Evolutionary conservation across 2,329 filamentous ascomycete species (phyloP).

Genomic region (Sarocladiaceae sp.): DNA sequence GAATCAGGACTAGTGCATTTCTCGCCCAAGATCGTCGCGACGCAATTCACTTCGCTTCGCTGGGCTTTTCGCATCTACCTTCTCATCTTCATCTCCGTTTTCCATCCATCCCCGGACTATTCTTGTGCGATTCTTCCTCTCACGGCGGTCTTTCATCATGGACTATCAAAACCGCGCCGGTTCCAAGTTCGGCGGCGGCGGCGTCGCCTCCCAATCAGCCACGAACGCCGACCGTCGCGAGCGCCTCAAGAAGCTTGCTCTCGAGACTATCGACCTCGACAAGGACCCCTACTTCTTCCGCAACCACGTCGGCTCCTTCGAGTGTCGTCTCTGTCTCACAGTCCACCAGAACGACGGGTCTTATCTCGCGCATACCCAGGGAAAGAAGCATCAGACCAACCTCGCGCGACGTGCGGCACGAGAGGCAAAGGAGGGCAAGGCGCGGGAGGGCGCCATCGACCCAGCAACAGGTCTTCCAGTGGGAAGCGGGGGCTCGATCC

Average conservation of each 20-base stretch:
- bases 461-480: conserved; percentile 64
- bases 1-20: neutral
- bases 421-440: conserved; percentile 82
- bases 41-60: neutral
- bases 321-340: conserved; percentile 92
- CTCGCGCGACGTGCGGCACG: conserved; percentile 91
- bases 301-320: conserved; percentile 96
- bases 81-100: neutral
- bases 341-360: conserved; percentile 99
- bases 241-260: conserved; percentile 92
- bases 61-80: too few relatives aligned
- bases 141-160: conserved; percentile 27
- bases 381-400: conserved; percentile 98
- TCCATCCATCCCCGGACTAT: neutral
- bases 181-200: conserved; percentile 96
- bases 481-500: conserved; percentile 38
- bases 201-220: conserved; percentile 86
- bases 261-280: conserved; percentile 98
- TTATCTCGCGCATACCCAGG: conserved; percentile 97
- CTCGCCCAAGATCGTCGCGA: neutral
- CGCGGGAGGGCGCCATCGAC: conserved; percentile 45
- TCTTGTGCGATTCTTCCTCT: neutral
- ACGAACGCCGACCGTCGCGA: conserved; percentile 97
- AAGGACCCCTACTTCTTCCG: conserved; percentile 99
- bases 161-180: conserved; percentile 87